Conservation (phyloP, 108 stramenopile genomes). For the Schizochytrium sp. region DNA sequence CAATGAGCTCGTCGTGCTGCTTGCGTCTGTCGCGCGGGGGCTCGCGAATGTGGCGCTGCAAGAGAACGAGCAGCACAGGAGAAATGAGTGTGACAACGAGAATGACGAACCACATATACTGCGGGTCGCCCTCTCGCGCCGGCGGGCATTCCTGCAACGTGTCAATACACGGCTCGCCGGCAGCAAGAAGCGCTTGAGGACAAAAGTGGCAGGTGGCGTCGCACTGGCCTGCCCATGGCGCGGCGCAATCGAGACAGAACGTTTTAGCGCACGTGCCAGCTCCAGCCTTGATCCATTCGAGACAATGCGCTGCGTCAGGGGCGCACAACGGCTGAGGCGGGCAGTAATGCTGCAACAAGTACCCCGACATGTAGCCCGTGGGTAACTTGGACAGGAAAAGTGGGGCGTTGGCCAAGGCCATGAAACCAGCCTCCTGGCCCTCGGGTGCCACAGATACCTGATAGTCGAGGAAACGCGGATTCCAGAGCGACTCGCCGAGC, state of each 20-base stretch:
- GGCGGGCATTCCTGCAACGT: conserved; percentile 42
- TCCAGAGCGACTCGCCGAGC: conserved; percentile 71
- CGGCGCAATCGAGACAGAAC: not conserved
- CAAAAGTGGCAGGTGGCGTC: not conserved
- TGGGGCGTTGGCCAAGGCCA: conserved; percentile 66
- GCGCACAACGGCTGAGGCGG: conserved; percentile 27
- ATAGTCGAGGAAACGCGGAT: conserved; percentile 65
- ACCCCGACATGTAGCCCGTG: conserved; percentile 63
- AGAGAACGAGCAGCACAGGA: conserved; percentile 55
- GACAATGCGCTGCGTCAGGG: not conserved
- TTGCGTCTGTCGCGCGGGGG: not conserved
- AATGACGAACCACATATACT: conserved; percentile 68
- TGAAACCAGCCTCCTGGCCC: conserved; percentile 69
- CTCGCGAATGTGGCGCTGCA: not conserved
- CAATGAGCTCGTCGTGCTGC: not conserved
- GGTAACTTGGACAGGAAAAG: conserved; percentile 69
- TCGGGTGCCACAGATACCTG: conserved; percentile 60
- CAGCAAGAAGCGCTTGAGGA: not conserved
- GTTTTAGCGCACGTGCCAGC: not conserved
- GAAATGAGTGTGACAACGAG: conserved; percentile 51
- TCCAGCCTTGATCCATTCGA: conserved; percentile 1
- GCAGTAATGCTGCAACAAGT: conserved; percentile 55
- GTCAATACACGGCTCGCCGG: conserved; percentile 42
- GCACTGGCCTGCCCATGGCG: not conserved
- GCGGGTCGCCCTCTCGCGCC: not conserved